Evolutionary conservation across 192 early-diverging fungal species (phyloP).

Genomic region (Phycomyces nitens): DNA sequence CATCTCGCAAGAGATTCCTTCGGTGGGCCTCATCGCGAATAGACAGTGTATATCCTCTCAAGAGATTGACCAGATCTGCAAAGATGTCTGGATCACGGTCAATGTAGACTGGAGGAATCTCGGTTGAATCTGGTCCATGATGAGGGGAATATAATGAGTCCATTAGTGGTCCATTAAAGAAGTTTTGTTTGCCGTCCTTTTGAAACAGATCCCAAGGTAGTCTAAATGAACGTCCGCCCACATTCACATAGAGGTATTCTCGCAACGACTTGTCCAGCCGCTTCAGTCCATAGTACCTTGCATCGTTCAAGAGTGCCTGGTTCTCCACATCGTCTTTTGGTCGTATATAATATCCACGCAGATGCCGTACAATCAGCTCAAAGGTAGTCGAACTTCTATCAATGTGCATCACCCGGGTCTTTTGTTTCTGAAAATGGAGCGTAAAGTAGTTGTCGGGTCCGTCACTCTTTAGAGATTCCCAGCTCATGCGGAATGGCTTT

Average conservation of each 20-base stretch:
- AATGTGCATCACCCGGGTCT: conserved; percentile 38
- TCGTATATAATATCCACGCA: conserved; percentile 51
- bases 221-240: conserved; percentile 52
- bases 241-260: conserved; percentile 45
- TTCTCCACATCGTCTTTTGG: conserved; percentile 42
- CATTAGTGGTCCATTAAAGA: conserved; percentile 37
- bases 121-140: background rate
- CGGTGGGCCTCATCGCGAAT: conserved; percentile 53
- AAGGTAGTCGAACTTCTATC: conserved; percentile 53
- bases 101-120: conserved; percentile 30
- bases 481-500: conserved; percentile 25
- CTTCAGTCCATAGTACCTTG: conserved; percentile 42
- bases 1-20: conserved; percentile 51
- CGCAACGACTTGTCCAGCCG: conserved; percentile 36
- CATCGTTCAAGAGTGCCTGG: conserved; percentile 42
- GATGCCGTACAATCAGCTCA: conserved; percentile 47
- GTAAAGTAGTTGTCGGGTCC: conserved; percentile 45
- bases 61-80: conserved; percentile 48
- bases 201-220: conserved; percentile 41
- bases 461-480: conserved; percentile 39
- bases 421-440: conserved; percentile 12
- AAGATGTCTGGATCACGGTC: conserved; percentile 53
- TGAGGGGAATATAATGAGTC: conserved; percentile 24
- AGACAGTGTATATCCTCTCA: conserved; percentile 54
- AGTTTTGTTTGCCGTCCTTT: conserved; percentile 41